Conservation (phyloP, 805 yeast genomes). For the Komagataella populi region DNA sequence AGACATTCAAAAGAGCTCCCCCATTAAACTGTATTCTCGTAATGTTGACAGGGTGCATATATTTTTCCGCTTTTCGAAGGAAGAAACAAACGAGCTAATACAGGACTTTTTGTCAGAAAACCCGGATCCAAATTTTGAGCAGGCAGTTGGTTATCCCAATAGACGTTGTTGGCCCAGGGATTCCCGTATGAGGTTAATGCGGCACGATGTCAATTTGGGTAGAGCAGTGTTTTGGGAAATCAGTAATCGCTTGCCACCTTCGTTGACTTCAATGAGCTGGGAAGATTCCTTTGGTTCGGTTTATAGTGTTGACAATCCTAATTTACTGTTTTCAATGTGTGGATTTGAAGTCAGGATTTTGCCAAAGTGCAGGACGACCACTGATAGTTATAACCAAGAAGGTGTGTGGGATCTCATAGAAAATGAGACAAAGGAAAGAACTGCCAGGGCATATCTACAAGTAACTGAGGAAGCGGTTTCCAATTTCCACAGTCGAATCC, state of each 20-base stretch:
- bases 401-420: slow-evolving; percentile 87
- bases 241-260: slow-evolving; percentile 61
- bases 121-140: slow-evolving; percentile 89
- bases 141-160: slow-evolving; percentile 74
- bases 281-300: slow-evolving; percentile 73
- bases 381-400: slow-evolving; percentile 44
- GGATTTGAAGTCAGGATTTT: slow-evolving; percentile 89
- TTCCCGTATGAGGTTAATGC: slow-evolving; percentile 76
- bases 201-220: slow-evolving; percentile 87
- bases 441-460: slow-evolving; percentile 77
- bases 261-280: slow-evolving; percentile 68
- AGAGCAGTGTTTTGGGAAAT: slow-evolving; percentile 90
- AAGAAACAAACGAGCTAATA: slow-evolving; percentile 63
- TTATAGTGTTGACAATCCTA: slow-evolving; percentile 83
- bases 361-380: slow-evolving; percentile 54
- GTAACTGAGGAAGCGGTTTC: slow-evolving; percentile 75
- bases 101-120: slow-evolving; percentile 69
- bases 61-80: slow-evolving; percentile 59
- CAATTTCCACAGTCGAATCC: slow-evolving; percentile 66
- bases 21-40: slow-evolving; percentile 70
- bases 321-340: slow-evolving; percentile 77
- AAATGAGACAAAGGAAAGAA: slow-evolving; percentile 62
- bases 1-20: slow-evolving; percentile 51
- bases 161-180: slow-evolving; percentile 94
- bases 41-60: slow-evolving; percentile 75